phyloP scores from a whole-genome alignment of 805 yeast species.

The Candida krabiensis region DNA sequence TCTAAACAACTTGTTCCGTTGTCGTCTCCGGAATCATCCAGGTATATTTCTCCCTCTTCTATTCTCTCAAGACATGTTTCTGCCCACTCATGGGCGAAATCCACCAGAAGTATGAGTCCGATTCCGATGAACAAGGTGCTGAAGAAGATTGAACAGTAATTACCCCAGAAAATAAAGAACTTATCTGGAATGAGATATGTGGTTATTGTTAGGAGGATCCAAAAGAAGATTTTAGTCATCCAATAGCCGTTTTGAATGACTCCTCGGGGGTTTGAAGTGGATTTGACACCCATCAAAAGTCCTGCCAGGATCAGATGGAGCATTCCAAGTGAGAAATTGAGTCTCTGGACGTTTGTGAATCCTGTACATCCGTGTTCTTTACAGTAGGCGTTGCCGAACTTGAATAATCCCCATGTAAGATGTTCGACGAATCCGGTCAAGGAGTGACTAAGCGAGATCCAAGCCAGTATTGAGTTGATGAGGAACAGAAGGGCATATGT shows the following conservation, averaged over 20 bases:
- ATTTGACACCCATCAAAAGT: slow-evolving; percentile 68
- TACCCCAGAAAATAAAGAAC: slow-evolving; percentile 89
- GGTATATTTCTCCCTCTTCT: slow-evolving; percentile 67
- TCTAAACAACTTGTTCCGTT: slow-evolving; percentile 31
- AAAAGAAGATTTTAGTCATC: slow-evolving; percentile 68
- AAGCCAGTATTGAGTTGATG: slow-evolving; percentile 77
- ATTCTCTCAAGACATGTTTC: slow-evolving; percentile 90
- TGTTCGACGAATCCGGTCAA: slow-evolving; percentile 71
- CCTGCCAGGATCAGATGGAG: slow-evolving; percentile 72
- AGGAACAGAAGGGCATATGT: slow-evolving; percentile 80
- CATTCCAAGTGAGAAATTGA: slow-evolving; percentile 83
- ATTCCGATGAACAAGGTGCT: slow-evolving; percentile 85
- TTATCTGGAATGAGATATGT: slow-evolving; percentile 83
- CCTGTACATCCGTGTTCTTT: slow-evolving; percentile 84
- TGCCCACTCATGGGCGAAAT: slow-evolving; percentile 98
- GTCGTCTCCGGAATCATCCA: slow-evolving; percentile 48
- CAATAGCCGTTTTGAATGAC: slow-evolving; percentile 90
- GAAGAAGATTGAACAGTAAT: slow-evolving; percentile 79
- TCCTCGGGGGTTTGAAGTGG: slow-evolving; percentile 76
- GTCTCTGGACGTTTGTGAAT: slow-evolving; percentile 89
- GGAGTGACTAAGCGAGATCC: slow-evolving; percentile 89
- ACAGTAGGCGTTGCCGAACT: slow-evolving; percentile 56
- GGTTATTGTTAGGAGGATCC: slow-evolving; percentile 54
- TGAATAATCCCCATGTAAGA: slow-evolving; percentile 66
- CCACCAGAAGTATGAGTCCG: slow-evolving; percentile 87